Evolutionary conservation across 306 rosid species (phyloP).

Genomic region (Hippophae tibetana): DNA sequence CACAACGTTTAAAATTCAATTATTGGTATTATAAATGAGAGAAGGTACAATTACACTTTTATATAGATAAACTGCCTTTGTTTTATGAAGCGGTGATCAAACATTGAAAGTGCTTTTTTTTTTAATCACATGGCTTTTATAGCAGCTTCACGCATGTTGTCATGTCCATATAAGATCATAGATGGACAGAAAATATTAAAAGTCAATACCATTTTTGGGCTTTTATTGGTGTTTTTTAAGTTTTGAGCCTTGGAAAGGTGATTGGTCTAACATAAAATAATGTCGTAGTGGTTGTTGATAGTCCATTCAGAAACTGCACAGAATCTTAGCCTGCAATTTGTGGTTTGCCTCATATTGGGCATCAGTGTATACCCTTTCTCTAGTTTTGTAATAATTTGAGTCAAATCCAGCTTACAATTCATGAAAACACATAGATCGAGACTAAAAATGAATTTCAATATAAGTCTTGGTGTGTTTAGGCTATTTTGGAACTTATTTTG

Average conservation of each 20-base stretch:
- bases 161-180: too few relatives aligned
- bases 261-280: conserved; percentile 22
- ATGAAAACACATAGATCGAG: conserved; percentile 23
- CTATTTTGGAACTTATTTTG: conserved; percentile 23
- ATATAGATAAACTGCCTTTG: background rate
- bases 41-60: too few relatives aligned
- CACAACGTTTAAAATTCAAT: too few relatives aligned
- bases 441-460: conserved; percentile 18
- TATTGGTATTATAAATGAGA: too few relatives aligned
- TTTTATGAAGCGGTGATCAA: conserved; percentile 23
- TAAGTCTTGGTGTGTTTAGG: conserved; percentile 24
- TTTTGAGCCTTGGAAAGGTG: conserved; percentile 10
- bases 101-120: conserved; percentile 18
- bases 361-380: conserved; percentile 17
- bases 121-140: conserved; percentile 7
- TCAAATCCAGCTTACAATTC: conserved; percentile 21
- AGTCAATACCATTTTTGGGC: background rate
- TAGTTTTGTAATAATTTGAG: conserved; percentile 30
- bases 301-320: conserved; percentile 33
- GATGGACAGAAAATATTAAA: too few relatives aligned
- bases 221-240: conserved; percentile 14
- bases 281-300: conserved; percentile 28
- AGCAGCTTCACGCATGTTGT: too few relatives aligned
- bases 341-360: conserved; percentile 22
- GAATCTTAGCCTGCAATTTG: conserved; percentile 22